Conservation (phyloP, 768 basidiomycete genomes). For the Podaxis sp. region DNA sequence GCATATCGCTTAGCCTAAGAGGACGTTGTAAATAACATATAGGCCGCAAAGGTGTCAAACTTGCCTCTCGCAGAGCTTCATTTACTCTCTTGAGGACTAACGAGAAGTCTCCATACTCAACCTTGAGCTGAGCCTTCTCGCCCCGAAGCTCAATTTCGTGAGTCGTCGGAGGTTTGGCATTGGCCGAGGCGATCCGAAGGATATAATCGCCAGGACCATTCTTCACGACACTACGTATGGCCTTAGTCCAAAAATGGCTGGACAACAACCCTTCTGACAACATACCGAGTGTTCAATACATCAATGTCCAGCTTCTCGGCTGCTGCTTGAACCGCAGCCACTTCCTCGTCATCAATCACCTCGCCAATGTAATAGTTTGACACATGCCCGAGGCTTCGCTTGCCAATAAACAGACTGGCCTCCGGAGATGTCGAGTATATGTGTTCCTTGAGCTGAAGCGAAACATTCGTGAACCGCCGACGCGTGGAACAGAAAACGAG, state of each 20-base stretch:
- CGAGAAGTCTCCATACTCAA: slow-evolving; percentile 78
- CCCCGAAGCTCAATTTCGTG: slow-evolving; percentile 48
- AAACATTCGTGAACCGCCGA: neutral
- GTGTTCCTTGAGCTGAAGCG: slow-evolving; percentile 61
- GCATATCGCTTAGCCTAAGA: slow-evolving; percentile 68
- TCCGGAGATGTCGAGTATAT: slow-evolving; percentile 72
- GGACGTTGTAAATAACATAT: neutral
- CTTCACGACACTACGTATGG: slow-evolving; percentile 60
- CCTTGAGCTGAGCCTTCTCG: slow-evolving; percentile 48
- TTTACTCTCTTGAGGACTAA: slow-evolving; percentile 51
- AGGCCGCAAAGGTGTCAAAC: neutral
- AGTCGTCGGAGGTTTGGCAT: slow-evolving; percentile 33
- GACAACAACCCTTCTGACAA: slow-evolving; percentile 2
- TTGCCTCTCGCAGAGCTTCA: slow-evolving; percentile 58
- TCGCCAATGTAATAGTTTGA: slow-evolving; percentile 87
- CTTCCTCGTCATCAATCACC: slow-evolving; percentile 71
- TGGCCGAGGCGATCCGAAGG: slow-evolving; percentile 72
- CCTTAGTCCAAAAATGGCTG: neutral
- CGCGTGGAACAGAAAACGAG: neutral
- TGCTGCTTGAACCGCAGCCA: slow-evolving; percentile 68
- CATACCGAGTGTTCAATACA: slow-evolving; percentile 78
- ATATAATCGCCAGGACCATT: slow-evolving; percentile 59
- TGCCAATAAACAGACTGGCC: slow-evolving; percentile 71
- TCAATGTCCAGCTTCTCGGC: slow-evolving; percentile 77
- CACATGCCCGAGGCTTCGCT: slow-evolving; percentile 71